phyloP scores from a whole-genome alignment of 257 asterid species.

The Verbascum thapsus region DNA sequence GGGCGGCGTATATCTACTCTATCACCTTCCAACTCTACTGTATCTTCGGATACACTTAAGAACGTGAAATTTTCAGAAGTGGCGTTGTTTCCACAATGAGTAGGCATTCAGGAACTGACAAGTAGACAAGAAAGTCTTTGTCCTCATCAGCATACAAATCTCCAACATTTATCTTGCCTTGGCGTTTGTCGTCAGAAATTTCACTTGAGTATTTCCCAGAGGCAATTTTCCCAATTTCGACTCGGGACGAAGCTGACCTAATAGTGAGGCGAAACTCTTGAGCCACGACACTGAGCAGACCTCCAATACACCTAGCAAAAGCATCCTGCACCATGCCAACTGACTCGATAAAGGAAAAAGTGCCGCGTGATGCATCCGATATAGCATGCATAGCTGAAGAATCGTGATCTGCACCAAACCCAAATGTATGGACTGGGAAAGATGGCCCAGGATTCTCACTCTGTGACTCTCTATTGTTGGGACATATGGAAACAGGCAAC shows the following conservation, averaged over 20 bases:
- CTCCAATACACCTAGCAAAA: conserved; percentile 49
- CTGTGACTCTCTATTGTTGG: conserved; percentile 3
- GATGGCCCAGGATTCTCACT: conserved; percentile 3
- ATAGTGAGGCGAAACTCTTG: conserved; percentile 37
- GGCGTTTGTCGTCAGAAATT: conserved; percentile 24
- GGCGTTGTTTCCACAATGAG: conserved; percentile 17
- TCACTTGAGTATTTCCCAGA: conserved; percentile 30
- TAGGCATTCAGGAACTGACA: conserved; percentile 28
- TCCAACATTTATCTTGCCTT: conserved; percentile 36
- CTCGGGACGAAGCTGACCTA: conserved; percentile 29
- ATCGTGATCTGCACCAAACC: conserved; percentile 46
- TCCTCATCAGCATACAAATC: conserved; percentile 48
- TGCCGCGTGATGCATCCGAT: conserved; percentile 45
- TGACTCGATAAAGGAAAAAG: conserved; percentile 45
- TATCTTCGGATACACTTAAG: conserved; percentile 23
- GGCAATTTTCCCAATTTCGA: conserved; percentile 26
- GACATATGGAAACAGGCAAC: conserved; percentile 30
- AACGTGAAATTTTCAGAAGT: conserved; percentile 29
- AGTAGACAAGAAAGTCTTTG: conserved; percentile 37
- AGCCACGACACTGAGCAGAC: conserved; percentile 44
- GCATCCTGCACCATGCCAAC: conserved; percentile 39
- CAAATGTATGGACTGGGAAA: conserved; percentile 43
- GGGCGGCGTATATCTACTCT: conserved; percentile 38
- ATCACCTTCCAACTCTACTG: conserved; percentile 28
- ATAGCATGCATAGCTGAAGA: conserved; percentile 41